Base-by-base conservation (phyloP, 805 yeast genomes). In the Wickerhamiella nectarea region DNA sequence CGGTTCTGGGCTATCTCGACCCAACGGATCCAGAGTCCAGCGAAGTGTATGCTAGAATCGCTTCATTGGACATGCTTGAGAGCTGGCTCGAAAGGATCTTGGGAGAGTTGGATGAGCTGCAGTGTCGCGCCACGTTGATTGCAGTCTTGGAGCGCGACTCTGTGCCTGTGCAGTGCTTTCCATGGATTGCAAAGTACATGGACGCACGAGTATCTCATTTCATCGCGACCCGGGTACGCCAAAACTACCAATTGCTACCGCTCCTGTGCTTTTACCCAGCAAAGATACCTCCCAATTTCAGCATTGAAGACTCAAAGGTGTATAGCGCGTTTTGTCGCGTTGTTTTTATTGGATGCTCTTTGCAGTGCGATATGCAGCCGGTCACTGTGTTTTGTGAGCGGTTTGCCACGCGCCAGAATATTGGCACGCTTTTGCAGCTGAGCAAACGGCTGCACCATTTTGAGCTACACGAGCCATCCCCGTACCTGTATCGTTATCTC, bases 401-500 rank as follows among this genome's bases (percentile, higher is more conserved):
- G n/a, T 24, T 33, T 11, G 38, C 24, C 14, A 24, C 38, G 11
- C 22, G 12, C 3, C 34, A 40, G 9, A 40, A 34, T 17, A 14
- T 20, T 12, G 25, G 37, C 8, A 22, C 37, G 15, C 38, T 40
- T 9, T 6, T 17, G 6, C 25, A 34, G n/a, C 7, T 40, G 18
- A 10, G 33, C 18, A 6, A 5, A 2, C 36, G 43, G 25, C 22
- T 40, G 38, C 20, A 40, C 29, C 31, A 34, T 22, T 40, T 34
- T 18, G 38, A 40, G 24, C 34, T 40, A 24, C 24, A 29, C 12
- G 31, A 11, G 31, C 31, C 14, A 10, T 7, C 6, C 7, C 31
- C 11, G 31, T 11, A n/a, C 14, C n/a, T 11, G 8, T 28, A 28
- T 12, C 14, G n/a, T 8, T 28, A 28, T 15, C 31, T 28, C 15